Evolutionary conservation across 1,284 basidiomycete species (phyloP).

Genomic region (Ceraceosorus guamensis): DNA sequence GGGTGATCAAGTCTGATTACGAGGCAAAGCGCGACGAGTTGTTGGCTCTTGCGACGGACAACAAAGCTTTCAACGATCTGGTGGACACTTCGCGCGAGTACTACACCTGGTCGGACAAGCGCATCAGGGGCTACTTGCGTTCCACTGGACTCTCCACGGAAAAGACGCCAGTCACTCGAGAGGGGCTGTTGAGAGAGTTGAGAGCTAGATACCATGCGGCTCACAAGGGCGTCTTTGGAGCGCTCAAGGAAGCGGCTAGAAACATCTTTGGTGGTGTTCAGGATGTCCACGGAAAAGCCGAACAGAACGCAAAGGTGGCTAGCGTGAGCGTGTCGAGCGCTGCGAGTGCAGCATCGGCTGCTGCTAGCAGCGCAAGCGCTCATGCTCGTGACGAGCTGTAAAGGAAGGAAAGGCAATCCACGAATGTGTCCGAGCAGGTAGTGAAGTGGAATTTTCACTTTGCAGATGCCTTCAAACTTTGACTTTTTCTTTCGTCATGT

Average conservation of each 20-base stretch:
- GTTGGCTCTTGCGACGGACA: slow-evolving; percentile 19
- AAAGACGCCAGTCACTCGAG: slow-evolving; percentile 32
- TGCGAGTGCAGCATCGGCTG: background rate
- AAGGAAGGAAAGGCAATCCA: background rate
- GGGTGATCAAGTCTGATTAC: slow-evolving; percentile 28
- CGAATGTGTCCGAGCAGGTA: no score
- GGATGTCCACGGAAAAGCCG: slow-evolving; percentile 24
- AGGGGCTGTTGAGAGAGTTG: slow-evolving; percentile 41
- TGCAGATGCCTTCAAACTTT: no score
- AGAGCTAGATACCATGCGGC: slow-evolving; percentile 36
- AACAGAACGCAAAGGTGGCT: background rate
- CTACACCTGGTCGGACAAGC: slow-evolving; percentile 39
- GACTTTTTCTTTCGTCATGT: no score
- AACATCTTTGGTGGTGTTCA: slow-evolving; percentile 35
- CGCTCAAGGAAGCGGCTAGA: slow-evolving; percentile 36
- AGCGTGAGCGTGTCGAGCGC: background rate
- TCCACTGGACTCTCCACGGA: slow-evolving; percentile 29
- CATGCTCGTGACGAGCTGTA: background rate
- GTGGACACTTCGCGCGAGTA: slow-evolving; percentile 33
- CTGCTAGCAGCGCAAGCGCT: background rate
- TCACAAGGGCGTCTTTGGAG: slow-evolving; percentile 27
- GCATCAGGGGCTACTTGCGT: slow-evolving; percentile 35
- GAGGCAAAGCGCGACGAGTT: slow-evolving; percentile 40
- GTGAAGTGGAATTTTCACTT: no score
- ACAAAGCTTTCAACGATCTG: slow-evolving; percentile 29